Conservation (phyloP, 75 land plant genomes). For the Pinus albicaulis region DNA sequence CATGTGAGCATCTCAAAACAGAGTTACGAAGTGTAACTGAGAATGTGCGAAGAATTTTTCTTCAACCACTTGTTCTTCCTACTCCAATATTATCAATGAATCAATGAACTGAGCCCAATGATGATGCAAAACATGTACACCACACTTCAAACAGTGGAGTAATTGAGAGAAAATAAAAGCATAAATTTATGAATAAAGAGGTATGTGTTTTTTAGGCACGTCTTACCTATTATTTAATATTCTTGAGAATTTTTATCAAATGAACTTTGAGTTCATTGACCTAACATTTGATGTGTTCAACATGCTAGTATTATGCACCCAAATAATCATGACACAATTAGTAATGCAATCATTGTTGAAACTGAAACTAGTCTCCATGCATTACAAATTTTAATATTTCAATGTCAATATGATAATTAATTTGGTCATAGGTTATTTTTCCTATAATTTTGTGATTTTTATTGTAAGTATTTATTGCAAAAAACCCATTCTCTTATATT, state of each 20-base stretch:
- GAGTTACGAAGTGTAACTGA: not conserved
- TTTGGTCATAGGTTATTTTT: not conserved
- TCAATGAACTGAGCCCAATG: not conserved
- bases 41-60: not conserved
- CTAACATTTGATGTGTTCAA: not conserved
- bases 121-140: not conserved
- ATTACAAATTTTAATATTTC: not conserved
- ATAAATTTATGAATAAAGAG: not conserved
- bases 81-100: not conserved
- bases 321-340: not conserved
- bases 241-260: not conserved
- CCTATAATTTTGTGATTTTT: not conserved
- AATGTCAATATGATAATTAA: not conserved
- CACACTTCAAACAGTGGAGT: not conserved
- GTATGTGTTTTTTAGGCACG: not conserved
- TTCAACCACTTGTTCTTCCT: not conserved
- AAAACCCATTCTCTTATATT: constrained; percentile 14
- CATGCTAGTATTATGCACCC: not conserved
- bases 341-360: not conserved
- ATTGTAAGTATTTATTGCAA: not conserved
- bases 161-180: not conserved
- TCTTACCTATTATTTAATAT: not conserved
- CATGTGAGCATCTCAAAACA: not conserved
- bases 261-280: not conserved
- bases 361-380: not conserved